Evolutionary conservation across 106 monocot species (phyloP).

Genomic region (Dioscorea zingiberensis): DNA sequence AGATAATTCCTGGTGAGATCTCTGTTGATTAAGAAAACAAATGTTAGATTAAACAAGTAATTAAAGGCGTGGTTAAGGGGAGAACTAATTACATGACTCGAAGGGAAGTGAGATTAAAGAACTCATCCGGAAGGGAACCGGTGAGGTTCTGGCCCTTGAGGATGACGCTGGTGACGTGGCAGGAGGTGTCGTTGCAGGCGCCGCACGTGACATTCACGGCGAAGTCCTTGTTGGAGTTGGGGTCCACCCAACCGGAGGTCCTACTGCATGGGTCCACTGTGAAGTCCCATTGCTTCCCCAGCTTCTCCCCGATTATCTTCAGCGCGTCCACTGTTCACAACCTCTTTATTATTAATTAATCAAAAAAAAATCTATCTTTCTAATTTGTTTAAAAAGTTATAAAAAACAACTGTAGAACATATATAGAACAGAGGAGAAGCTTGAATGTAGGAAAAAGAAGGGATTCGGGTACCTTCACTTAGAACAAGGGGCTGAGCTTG

Average conservation of each 20-base stretch:
- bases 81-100: not conserved
- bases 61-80: not conserved
- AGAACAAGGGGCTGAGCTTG: no score
- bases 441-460: no score
- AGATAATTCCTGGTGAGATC: not conserved
- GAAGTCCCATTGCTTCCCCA: conserved; percentile 23
- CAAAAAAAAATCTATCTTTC: no score
- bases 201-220: not conserved
- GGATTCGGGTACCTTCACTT: no score
- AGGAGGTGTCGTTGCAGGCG: not conserved
- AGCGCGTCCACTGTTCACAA: conserved; percentile 27
- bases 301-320: conserved; percentile 6
- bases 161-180: not conserved
- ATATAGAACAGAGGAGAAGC: no score
- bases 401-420: no score
- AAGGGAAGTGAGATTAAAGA: not conserved
- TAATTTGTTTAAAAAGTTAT: no score
- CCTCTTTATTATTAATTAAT: no score
- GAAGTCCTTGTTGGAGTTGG: not conserved
- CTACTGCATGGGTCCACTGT: conserved; percentile 23
- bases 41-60: no score
- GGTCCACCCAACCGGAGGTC: not conserved
- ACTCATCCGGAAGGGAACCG: not conserved
- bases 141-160: not conserved
- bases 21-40: not conserved